Evolutionary conservation across 2,329 filamentous ascomycete genomes (phyloP).

Genomic region (Fusarium sp.): DNA sequence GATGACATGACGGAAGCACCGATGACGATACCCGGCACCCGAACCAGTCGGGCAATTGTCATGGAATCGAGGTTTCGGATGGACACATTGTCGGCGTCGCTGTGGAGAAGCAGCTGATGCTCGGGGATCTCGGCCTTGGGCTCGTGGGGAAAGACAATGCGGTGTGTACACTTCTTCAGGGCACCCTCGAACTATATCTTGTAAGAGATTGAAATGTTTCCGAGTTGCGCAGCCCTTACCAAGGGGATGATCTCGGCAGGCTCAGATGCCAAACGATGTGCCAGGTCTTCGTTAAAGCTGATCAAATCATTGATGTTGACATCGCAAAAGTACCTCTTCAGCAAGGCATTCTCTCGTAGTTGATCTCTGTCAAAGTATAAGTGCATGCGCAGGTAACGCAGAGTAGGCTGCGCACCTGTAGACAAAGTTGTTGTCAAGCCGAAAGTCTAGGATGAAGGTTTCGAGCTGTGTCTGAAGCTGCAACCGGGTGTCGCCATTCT

Average conservation of each 20-base stretch:
- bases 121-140: constrained; percentile 78
- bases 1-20: constrained; percentile 96
- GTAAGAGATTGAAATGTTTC: constrained; percentile 6
- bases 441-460: constrained; percentile 92
- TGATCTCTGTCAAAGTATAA: constrained; percentile 76
- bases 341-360: constrained; percentile 90
- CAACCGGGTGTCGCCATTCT: constrained; percentile 75
- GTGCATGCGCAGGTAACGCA: neutral
- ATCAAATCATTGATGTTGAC: constrained; percentile 96
- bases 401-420: constrained; percentile 76
- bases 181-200: constrained; percentile 83
- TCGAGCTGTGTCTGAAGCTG: constrained; percentile 84
- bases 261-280: constrained; percentile 88
- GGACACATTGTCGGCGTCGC: constrained; percentile 87
- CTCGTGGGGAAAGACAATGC: constrained; percentile 88
- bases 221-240: constrained; percentile 61
- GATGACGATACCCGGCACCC: constrained; percentile 97
- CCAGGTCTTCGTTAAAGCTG: constrained; percentile 94
- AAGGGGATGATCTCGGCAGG: constrained; percentile 93
- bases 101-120: constrained; percentile 95
- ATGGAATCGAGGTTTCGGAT: constrained; percentile 95
- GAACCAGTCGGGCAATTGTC: constrained; percentile 93
- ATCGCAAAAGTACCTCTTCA: constrained; percentile 96
- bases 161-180: constrained; percentile 89
- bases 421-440: constrained; percentile 93